phyloP scores from a whole-genome alignment of 768 basidiomycete genomes.

The Clitopilus passeckerianus region DNA sequence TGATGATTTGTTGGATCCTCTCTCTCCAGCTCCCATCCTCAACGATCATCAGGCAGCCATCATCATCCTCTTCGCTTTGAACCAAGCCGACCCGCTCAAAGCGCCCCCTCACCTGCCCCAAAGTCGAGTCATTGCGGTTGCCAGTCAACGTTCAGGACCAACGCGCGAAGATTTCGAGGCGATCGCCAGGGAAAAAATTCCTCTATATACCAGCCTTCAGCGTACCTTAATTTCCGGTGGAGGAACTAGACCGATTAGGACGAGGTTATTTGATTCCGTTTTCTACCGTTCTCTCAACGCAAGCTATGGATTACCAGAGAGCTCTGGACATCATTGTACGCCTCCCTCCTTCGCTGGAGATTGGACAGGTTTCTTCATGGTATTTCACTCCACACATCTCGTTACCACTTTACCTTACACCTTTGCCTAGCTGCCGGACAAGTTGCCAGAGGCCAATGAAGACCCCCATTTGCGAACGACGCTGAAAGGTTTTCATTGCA shows the following conservation, averaged over 20 bases:
- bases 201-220: slow-evolving; percentile 42
- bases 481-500: slow-evolving; percentile 29
- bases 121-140: slow-evolving; percentile 39
- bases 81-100: slow-evolving; percentile 37
- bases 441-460: background rate
- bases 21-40: slow-evolving; percentile 1
- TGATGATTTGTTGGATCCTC: background rate
- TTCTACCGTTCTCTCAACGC: slow-evolving; percentile 7
- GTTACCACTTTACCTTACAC: slow-evolving; percentile 1
- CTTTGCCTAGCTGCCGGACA: background rate
- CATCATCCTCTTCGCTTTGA: slow-evolving; percentile 47
- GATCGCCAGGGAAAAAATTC: slow-evolving; percentile 37
- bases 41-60: slow-evolving; percentile 39
- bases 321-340: slow-evolving; percentile 24
- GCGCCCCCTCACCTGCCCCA: slow-evolving; percentile 48
- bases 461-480: background rate
- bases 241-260: slow-evolving; percentile 1
- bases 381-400: slow-evolving; percentile 19
- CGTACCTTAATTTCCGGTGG: slow-evolving; percentile 1
- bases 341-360: slow-evolving; percentile 47
- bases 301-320: slow-evolving; percentile 13
- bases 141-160: slow-evolving; percentile 41
- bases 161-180: slow-evolving; percentile 48
- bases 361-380: slow-evolving; percentile 63
- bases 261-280: slow-evolving; percentile 15